phyloP scores from a whole-genome alignment of 1,284 basidiomycete species.

The Neonothopanus nambi region DNA sequence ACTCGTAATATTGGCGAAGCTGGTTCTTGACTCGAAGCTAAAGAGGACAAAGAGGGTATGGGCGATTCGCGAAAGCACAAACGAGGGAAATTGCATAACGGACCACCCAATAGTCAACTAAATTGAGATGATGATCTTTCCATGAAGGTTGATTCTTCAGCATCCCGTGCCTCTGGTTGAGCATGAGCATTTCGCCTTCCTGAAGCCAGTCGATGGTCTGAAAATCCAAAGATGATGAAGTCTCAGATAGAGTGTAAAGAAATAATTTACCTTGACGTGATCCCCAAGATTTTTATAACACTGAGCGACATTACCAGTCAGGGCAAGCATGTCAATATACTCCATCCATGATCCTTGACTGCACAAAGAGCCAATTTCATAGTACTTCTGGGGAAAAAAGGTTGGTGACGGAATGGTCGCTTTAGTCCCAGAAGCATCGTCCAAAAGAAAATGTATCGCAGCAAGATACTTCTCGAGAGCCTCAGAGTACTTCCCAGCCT shows the following conservation, averaged over 20 bases:
- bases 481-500: neutral
- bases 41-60: neutral
- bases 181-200: neutral
- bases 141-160: neutral
- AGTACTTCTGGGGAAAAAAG: neutral
- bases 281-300: neutral
- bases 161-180: neutral
- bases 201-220: slow-evolving; percentile 3
- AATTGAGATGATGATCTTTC: neutral
- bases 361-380: neutral
- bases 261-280: neutral
- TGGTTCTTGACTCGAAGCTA: neutral
- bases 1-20: neutral
- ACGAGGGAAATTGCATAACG: no score
- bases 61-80: no score
- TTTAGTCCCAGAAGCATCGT: neutral
- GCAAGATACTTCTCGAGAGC: neutral
- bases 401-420: neutral
- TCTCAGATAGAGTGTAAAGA: no score
- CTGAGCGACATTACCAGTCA: slow-evolving; percentile 1
- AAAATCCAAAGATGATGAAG: neutral
- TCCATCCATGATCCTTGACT: neutral
- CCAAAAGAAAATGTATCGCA: neutral
- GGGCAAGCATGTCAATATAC: neutral
- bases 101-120: neutral